Base-by-base conservation (phyloP, 331 rosid genomes). In the Erythrophleum ivorense region DNA sequence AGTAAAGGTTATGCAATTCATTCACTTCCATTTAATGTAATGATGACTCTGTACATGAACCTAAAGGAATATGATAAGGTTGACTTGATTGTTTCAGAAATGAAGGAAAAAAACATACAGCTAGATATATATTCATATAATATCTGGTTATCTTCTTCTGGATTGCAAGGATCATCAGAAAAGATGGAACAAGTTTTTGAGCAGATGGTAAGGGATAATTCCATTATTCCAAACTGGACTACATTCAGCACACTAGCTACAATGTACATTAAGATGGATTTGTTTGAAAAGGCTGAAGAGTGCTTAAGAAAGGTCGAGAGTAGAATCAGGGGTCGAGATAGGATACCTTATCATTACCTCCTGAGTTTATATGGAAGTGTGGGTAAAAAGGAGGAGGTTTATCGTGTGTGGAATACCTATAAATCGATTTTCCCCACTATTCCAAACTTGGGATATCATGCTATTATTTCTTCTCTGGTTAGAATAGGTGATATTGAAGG, bases 11-110 rank as follows among this genome's bases (percentile, higher is more conserved):
- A 86, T 82, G 91, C 95, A 15, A 46, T 59, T 40, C 91, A 92
- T 60, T 29, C 97, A 0, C 98, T 96, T 73, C 92, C 99, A 60
- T 94, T 78, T 83, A 96, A 96, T 85, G 96, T 92, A 73, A 96
- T 96, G 98, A 96, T 96, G 99, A 96, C 97, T 80, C 91, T 96
- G 66, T 96, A 94, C 84, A 89, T 90, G 98, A 94, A 94, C 83
- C 86, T 88, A 24, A 85, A 79, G 87, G 97, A 96, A 70, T 92
- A 88, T 83, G 95, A 84, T 76, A 88, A 91, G 84, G 99, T 92
- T 69, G 97, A 94, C 55, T 86, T 43, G 7, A 29, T 91, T 82
- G 84, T 91, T 81, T 92, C 97, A 62, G 99, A 96, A 89, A 91
- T 96, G 97, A 78, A 60, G 29, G 91, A 88, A 77, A 96, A 85